Percentiles rank a stretch among this genome's conserved stretches.
Conservation (phyloP, 257 asterid genomes). For the Solanum ahanhuiri region DNA sequence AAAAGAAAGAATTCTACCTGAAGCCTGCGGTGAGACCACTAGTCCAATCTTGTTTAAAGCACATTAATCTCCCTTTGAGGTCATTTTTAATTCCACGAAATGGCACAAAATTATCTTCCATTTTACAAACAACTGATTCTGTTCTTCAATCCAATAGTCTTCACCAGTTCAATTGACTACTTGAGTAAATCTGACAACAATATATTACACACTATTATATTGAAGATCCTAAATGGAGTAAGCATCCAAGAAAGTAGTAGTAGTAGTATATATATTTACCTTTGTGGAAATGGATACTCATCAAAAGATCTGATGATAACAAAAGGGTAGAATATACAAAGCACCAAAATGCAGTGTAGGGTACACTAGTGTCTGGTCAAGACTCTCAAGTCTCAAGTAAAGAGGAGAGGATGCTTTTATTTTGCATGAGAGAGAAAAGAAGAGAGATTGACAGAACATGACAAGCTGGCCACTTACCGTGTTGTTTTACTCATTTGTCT, state of each 20-base stretch:
- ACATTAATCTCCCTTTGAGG: constrained; percentile 39
- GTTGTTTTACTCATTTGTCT: neutral
- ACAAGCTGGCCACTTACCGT: constrained; percentile 1
- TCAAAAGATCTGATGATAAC: neutral
- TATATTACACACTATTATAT: neutral
- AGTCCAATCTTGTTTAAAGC: constrained; percentile 51
- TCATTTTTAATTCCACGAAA: constrained; percentile 32
- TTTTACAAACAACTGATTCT: neutral
- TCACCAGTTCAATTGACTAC: neutral
- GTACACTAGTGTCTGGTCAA: neutral
- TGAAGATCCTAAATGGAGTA: neutral
- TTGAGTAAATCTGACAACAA: neutral
- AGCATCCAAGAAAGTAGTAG: neutral
- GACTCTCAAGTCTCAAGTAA: neutral
- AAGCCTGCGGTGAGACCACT: constrained; percentile 23
- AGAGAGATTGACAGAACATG: neutral
- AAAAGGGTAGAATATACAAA: neutral
- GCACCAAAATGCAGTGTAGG: neutral
- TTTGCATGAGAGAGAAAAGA: neutral
- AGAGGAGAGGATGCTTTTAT: neutral
- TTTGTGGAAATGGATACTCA: neutral
- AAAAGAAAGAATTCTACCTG: neutral
- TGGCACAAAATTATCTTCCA: constrained; percentile 20
- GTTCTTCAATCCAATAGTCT: neutral
- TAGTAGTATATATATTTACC: neutral